These are phyloP conservation scores for Onygenales sp. DNA, from an alignment of 2,329 filamentous ascomycete genomes.

Conservation along the genomic window DNA sequence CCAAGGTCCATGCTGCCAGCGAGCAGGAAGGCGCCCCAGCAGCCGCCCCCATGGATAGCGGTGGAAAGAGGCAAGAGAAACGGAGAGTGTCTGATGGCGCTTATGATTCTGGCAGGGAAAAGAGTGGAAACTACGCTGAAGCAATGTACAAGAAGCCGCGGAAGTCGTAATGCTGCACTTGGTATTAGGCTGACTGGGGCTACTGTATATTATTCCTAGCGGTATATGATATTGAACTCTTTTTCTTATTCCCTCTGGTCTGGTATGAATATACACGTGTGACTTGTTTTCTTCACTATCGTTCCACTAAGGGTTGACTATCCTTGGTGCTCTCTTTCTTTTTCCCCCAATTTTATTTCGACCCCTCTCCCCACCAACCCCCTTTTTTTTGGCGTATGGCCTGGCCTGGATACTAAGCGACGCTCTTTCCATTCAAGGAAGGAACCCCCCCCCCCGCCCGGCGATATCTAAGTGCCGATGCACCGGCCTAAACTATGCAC, in stretches of 20 bases:
- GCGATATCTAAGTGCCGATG: no score
- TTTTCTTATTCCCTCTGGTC: not conserved
- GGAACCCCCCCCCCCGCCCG: no score
- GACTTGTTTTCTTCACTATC: not conserved
- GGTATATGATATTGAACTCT: not conserved
- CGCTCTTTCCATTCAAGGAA: no score
- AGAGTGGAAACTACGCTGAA: not conserved
- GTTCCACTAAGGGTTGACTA: not conserved
- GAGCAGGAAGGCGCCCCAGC: not conserved
- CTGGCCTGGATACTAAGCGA: not conserved
- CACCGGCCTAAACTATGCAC: no score
- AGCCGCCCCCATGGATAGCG: not conserved
- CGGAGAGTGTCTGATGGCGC: not conserved
- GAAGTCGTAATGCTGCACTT: not conserved
- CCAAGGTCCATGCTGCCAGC: not conserved
- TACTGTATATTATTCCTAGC: not conserved
- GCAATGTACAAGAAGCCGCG: slow-evolving; percentile 3
- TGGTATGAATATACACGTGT: not conserved
- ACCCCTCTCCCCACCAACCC: no score
- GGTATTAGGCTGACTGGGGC: not conserved
- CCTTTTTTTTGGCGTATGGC: no score
- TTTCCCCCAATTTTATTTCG: no score
- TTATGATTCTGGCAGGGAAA: not conserved
- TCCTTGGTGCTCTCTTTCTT: not conserved
- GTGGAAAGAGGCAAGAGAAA: not conserved